Conservation (phyloP, 2,329 filamentous ascomycete species). For the Xylaria sp. region DNA sequence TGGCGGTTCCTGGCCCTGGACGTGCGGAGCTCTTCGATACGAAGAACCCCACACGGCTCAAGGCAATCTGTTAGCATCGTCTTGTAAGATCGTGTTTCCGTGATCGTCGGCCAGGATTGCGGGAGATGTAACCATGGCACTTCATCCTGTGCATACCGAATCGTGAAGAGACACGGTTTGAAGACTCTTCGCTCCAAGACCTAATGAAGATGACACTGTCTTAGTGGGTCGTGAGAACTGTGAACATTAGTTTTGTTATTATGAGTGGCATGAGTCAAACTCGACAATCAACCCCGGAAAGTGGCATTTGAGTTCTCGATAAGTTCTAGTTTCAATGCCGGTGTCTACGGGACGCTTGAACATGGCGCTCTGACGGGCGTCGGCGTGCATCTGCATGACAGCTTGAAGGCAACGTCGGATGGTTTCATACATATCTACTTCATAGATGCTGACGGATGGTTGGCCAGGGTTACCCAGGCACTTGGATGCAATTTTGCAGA, state of each 20-base stretch:
- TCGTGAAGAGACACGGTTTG: not conserved
- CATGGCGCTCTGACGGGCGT: not conserved
- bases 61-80: conserved; percentile 15
- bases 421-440: not conserved
- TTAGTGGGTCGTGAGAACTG: not conserved
- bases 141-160: not conserved
- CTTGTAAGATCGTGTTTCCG: conserved; percentile 12
- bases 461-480: not conserved
- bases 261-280: not conserved
- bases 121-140: conserved; percentile 12
- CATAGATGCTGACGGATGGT: not conserved
- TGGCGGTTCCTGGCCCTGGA: conserved; percentile 17
- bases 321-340: not conserved
- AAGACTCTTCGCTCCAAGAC: not conserved
- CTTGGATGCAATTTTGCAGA: not conserved
- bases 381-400: not conserved
- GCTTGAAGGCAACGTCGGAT: not conserved
- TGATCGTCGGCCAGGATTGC: conserved; percentile 28
- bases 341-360: not conserved
- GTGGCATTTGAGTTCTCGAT: not conserved
- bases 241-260: not conserved
- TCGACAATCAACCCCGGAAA: not conserved
- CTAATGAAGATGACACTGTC: not conserved
- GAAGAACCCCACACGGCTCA: conserved; percentile 19
- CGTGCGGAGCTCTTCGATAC: conserved; percentile 11